Evolutionary conservation across 108 stramenopile genomes (phyloP).

Genomic region (Pseudonitzschia delicatissima): DNA sequence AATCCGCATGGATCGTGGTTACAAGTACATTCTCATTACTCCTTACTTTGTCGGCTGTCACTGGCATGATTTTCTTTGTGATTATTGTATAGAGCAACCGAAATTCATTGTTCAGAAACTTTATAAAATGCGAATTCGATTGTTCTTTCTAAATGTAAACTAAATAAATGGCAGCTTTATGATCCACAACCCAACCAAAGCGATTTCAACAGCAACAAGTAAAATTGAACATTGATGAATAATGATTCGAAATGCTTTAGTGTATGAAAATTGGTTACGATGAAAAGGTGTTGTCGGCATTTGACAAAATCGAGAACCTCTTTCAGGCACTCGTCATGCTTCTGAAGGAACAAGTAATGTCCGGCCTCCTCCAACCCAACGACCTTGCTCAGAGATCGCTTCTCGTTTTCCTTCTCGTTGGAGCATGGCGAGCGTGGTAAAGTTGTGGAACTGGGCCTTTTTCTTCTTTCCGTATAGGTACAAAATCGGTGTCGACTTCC

Average conservation of each 20-base stretch:
- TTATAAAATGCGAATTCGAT: too few relatives aligned
- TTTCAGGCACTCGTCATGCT: neutral
- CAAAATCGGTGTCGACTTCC: conserved; percentile 2
- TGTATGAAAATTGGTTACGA: too few relatives aligned
- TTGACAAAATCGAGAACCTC: neutral
- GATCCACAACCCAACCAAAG: too few relatives aligned
- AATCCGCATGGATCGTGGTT: conserved; percentile 22
- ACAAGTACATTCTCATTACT: conserved; percentile 35
- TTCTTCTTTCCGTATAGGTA: neutral
- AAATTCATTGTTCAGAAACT: too few relatives aligned
- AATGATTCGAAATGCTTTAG: too few relatives aligned
- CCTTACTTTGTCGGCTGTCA: conserved; percentile 2
- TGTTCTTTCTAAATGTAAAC: too few relatives aligned
- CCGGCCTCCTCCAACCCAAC: neutral
- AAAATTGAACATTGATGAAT: too few relatives aligned
- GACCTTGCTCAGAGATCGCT: neutral
- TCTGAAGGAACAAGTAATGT: conserved; percentile 1
- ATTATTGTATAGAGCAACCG: conserved; percentile 25
- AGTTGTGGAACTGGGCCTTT: neutral
- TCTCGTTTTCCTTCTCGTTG: neutral
- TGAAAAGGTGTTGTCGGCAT: neutral
- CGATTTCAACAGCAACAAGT: too few relatives aligned
- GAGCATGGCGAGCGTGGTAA: neutral
- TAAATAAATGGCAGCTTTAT: too few relatives aligned
- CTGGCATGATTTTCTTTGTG: conserved; percentile 21